Evolutionary conservation across 176 grass and related monocot genomes (phyloP).

Genomic region (Bolboschoenus planiculmis): DNA sequence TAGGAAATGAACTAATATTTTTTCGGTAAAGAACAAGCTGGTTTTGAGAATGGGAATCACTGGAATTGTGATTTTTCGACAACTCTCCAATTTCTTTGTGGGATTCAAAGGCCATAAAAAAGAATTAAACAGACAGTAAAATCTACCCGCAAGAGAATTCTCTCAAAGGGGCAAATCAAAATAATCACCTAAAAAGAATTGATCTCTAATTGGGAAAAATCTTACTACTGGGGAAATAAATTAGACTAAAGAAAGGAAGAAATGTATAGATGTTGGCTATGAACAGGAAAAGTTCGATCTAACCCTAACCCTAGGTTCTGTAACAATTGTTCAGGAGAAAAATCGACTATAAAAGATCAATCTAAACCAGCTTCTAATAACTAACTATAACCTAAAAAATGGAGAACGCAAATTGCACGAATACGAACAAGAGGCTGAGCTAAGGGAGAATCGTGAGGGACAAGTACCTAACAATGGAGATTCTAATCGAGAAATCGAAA

Average conservation of each 20-base stretch:
- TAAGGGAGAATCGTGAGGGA: neutral
- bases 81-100: conserved; percentile 37
- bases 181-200: conserved; percentile 7
- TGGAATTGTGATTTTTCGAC: conserved; percentile 30
- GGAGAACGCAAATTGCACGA: neutral
- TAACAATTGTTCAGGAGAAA: neutral
- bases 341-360: neutral
- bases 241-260: neutral
- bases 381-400: neutral
- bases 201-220: conserved; percentile 5
- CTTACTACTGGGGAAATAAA: neutral
- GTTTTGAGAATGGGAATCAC: conserved; percentile 13
- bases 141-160: conserved; percentile 1
- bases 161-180: neutral
- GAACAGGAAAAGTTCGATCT: neutral
- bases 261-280: neutral
- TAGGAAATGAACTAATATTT: conserved; percentile 13
- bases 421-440: neutral
- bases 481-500: conserved; percentile 1
- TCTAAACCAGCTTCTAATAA: neutral
- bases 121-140: conserved; percentile 10
- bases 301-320: conserved; percentile 4
- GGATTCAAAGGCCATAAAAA: conserved; percentile 92
- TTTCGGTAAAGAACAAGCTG: neutral
- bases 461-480: conserved; percentile 23